Evolutionary conservation across 1,284 basidiomycete genomes (phyloP), one percentile per base, ranked within the genome.

Genomic region (Rhizoctonia solani): DNA sequence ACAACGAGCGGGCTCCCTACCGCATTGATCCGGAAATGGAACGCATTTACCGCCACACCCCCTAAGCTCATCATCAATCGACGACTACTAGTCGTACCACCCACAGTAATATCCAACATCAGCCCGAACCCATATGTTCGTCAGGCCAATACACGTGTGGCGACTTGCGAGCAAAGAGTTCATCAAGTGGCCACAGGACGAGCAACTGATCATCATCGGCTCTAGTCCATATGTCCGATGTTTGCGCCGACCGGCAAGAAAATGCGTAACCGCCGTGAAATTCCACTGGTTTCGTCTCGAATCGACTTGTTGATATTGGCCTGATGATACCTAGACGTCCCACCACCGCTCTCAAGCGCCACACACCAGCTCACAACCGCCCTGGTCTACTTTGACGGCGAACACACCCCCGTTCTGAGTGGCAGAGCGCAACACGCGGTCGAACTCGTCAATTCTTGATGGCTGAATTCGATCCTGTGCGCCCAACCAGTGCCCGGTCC

Each of bases 61-160:
- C 6, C 23, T 21, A 19, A 16, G 37, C 37, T 39, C 44, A 46
- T 46, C 44, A 46, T 46, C 44, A 46, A 46, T 23, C 54, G n/a
- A 49, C 41, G n/a, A 21, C 25, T 29, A 6, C 52, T 34, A 54
- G 52, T 37, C 49, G 49, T 30, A 25, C 16, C 25, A 19, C 44
- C 3, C 34, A 27, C 5, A 27, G 37, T 44, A 59, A 59, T 49
- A 25, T 44, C 34, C 25, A 58, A 52, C 44, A 47, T 23, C 27
- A n/a, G 14, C 25, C 42, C 55, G 56, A 59, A 59, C 56, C 27
- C 23, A 1, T 44, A 3, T 32, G 5, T 21, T 49, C 56, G 56
- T 59, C 56, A 59, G 56, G 56, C 56, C 56, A 59, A 59, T 59
- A 34, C 39, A 16, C 41, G n/a, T 29, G n/a, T n/a, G n/a, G n/a